These are phyloP conservation scores for Symbiotaphrina buchneri DNA, from an alignment of 495 filamentous ascomycete genomes.

Conservation along the genomic window DNA sequence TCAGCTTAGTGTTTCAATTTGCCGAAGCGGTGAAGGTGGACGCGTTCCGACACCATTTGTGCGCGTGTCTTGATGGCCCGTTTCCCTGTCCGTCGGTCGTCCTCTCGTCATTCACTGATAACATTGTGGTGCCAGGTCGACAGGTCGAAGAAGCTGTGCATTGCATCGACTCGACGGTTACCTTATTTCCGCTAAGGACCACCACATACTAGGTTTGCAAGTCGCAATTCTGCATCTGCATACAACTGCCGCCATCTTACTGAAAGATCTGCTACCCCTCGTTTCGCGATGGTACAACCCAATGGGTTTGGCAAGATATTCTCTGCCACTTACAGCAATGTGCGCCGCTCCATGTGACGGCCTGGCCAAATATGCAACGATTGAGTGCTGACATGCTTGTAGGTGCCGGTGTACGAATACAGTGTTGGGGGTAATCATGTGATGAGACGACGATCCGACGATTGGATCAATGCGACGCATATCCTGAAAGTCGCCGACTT, in stretches of 20 bases:
- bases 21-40: too few species aligned
- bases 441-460: slow-evolving; percentile 74
- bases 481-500: slow-evolving; percentile 73
- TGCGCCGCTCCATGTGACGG: slow-evolving; percentile 19
- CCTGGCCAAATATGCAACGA: background rate
- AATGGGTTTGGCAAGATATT: slow-evolving; percentile 32
- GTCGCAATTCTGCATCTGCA: background rate
- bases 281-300: slow-evolving; percentile 8
- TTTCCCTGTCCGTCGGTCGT: background rate
- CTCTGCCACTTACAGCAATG: slow-evolving; percentile 85
- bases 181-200: background rate
- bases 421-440: slow-evolving; percentile 58
- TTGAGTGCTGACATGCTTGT: slow-evolving; percentile 3
- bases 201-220: too few species aligned
- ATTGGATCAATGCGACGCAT: slow-evolving; percentile 92
- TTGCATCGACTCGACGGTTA: background rate
- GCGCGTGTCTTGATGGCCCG: too few species aligned
- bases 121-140: background rate
- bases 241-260: background rate
- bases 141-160: background rate
- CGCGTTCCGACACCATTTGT: too few species aligned
- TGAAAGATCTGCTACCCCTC: background rate
- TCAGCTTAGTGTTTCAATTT: too few species aligned
- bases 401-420: slow-evolving; percentile 84
- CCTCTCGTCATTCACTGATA: background rate